phyloP scores from a whole-genome alignment of 352 stramenopile genomes.

The Phytopythium vexans region DNA sequence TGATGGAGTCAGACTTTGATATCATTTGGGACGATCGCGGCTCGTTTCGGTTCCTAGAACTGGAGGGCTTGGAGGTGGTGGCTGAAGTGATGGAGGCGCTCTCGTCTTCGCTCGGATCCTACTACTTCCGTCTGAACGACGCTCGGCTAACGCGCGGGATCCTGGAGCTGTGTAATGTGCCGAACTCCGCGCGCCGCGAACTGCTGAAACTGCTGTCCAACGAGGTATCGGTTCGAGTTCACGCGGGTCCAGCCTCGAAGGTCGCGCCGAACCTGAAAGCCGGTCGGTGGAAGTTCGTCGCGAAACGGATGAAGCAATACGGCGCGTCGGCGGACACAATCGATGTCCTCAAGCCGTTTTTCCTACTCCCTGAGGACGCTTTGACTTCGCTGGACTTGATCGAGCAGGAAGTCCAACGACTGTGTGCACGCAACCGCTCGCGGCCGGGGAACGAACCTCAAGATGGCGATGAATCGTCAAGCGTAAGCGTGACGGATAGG shows the following conservation, averaged over 20 bases:
- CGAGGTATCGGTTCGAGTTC: constrained; percentile 63
- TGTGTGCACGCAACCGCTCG: constrained; percentile 46
- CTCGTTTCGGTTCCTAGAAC: constrained; percentile 64
- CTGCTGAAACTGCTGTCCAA: constrained; percentile 77
- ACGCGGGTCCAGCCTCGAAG: constrained; percentile 55
- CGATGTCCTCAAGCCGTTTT: constrained; percentile 72
- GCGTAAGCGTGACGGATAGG: constrained; percentile 14
- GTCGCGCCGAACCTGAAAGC: constrained; percentile 56
- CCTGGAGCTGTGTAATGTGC: constrained; percentile 65
- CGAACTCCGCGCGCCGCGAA: constrained; percentile 48
- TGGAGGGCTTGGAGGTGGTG: constrained; percentile 78
- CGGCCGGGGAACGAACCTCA: constrained; percentile 16
- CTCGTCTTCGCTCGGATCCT: constrained; percentile 54
- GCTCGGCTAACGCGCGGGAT: constrained; percentile 65
- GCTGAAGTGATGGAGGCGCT: constrained; percentile 69
- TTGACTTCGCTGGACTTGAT: constrained; percentile 59
- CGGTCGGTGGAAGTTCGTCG: constrained; percentile 72
- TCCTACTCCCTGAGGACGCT: constrained; percentile 65
- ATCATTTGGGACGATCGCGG: constrained; percentile 79
- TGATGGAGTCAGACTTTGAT: constrained; percentile 82
- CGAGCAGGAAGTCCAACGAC: constrained; percentile 59
- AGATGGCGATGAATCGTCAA: constrained; percentile 6
- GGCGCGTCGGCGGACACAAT: constrained; percentile 38
- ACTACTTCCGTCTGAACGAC: constrained; percentile 82
- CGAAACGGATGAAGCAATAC: constrained; percentile 66